Evolutionary conservation across 805 yeast genomes (phyloP).

Genomic region (Cyberlindnera xishuangbannaensis): DNA sequence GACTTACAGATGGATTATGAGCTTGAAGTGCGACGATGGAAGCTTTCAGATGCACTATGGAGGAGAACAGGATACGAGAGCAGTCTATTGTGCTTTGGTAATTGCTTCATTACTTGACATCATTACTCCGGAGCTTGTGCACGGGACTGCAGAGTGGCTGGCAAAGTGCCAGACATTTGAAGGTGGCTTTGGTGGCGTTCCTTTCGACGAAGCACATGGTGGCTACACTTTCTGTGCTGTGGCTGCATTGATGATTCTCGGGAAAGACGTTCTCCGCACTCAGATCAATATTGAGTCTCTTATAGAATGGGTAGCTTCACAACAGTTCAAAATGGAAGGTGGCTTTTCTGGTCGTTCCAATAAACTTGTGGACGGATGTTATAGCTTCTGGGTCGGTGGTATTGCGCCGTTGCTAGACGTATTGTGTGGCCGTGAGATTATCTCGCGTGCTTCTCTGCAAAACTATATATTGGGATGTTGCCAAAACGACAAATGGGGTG

Average conservation of each 20-base stretch:
- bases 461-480: conserved; percentile 72
- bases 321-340: conserved; percentile 74
- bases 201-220: conserved; percentile 89
- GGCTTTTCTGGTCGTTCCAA: conserved; percentile 89
- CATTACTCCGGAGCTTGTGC: conserved; percentile 51
- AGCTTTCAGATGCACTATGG: conserved; percentile 66
- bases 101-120: conserved; percentile 63
- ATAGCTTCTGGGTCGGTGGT: conserved; percentile 94
- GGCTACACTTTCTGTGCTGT: conserved; percentile 93
- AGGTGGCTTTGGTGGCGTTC: conserved; percentile 90
- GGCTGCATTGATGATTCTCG: conserved; percentile 50
- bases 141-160: conserved; percentile 55
- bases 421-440: conserved; percentile 32
- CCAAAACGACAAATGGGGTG: conserved; percentile 57
- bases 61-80: conserved; percentile 85
- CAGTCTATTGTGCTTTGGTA: conserved; percentile 81
- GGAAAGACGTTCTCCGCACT: conserved; percentile 28
- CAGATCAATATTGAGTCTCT: conserved; percentile 44
- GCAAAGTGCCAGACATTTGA: conserved; percentile 78
- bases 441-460: conserved; percentile 53
- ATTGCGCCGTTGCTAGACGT: conserved; percentile 58
- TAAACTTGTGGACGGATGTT: conserved; percentile 94
- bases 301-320: conserved; percentile 58
- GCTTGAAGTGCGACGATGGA: conserved; percentile 62
- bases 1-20: conserved; percentile 59